Evolutionary conservation across 768 basidiomycete species (phyloP).

Genomic region (Serendipita vermifera): DNA sequence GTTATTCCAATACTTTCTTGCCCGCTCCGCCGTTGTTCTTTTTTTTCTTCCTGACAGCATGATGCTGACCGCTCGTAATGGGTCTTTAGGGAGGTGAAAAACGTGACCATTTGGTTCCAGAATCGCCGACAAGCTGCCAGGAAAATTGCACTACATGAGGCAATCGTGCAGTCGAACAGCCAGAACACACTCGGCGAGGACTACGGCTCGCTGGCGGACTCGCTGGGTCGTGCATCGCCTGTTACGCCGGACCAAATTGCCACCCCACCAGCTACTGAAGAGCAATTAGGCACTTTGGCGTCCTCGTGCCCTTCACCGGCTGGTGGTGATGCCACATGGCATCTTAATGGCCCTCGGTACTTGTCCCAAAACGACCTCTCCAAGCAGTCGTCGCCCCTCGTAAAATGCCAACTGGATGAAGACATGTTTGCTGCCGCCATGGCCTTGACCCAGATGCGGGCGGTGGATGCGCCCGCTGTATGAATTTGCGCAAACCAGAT

Average conservation of each 20-base stretch:
- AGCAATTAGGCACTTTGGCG: neutral
- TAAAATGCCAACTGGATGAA: neutral
- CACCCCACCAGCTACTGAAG: neutral
- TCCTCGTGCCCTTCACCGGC: neutral
- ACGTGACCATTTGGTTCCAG: slow-evolving; percentile 3
- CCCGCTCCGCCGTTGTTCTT: too few relatives aligned
- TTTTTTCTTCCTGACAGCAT: too few relatives aligned
- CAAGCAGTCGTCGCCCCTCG: neutral
- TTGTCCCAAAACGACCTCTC: neutral
- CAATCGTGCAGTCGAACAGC: neutral
- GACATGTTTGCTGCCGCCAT: slow-evolving; percentile 1
- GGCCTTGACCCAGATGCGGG: neutral
- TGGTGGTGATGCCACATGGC: neutral
- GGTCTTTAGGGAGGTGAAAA: slow-evolving; percentile 2
- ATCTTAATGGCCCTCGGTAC: neutral
- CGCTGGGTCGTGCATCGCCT: neutral
- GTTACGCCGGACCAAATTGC: neutral
- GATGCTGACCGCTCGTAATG: too few relatives aligned
- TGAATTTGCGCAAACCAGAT: neutral
- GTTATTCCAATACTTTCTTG: too few relatives aligned
- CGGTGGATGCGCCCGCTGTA: neutral
- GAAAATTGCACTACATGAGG: neutral
- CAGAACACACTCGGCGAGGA: neutral
- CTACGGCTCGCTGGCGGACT: neutral
- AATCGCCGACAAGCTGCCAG: neutral